Percentiles rank a stretch among this genome's conserved stretches.
phyloP scores from a whole-genome alignment of 495 filamentous ascomycete species.

The Aspergillus asperescens region DNA sequence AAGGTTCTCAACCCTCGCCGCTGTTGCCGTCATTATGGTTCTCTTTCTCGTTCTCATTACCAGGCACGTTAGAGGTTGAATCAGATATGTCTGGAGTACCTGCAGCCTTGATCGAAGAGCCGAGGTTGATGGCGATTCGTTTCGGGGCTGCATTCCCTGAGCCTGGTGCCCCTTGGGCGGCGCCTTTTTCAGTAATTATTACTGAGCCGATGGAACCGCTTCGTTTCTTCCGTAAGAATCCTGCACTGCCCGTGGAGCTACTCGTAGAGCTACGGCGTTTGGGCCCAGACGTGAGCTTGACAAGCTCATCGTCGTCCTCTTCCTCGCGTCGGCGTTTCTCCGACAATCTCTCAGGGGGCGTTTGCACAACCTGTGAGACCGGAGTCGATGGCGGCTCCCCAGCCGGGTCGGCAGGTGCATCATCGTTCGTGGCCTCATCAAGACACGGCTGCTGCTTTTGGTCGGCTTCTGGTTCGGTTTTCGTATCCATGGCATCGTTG shows the following conservation, averaged over 20 bases:
- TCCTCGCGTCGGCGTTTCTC: slow-evolving; percentile 91
- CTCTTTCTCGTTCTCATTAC: slow-evolving; percentile 41
- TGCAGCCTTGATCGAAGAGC: slow-evolving; percentile 21
- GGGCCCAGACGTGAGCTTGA: slow-evolving; percentile 59
- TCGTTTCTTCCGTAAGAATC: slow-evolving; percentile 39
- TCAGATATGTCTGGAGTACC: slow-evolving; percentile 14
- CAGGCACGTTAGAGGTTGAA: slow-evolving; percentile 15
- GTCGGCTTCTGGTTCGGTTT: slow-evolving; percentile 26
- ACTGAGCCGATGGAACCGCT: slow-evolving; percentile 33
- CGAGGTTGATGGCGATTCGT: slow-evolving; percentile 48
- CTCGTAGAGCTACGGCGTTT: slow-evolving; percentile 59
- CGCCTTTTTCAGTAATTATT: slow-evolving; percentile 28
- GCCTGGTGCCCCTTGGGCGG: slow-evolving; percentile 21
- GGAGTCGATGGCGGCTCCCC: slow-evolving; percentile 28
- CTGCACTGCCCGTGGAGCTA: slow-evolving; percentile 31
- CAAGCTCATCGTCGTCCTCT: slow-evolving; percentile 76
- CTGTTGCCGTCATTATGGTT: slow-evolving; percentile 30
- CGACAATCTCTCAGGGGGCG: slow-evolving; percentile 67
- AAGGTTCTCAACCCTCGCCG: slow-evolving; percentile 21
- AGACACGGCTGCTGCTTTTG: slow-evolving; percentile 15
- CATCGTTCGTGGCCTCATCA: slow-evolving; percentile 15
- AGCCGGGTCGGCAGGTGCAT: slow-evolving; percentile 18
- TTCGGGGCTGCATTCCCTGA: slow-evolving; percentile 37
- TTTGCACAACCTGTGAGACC: slow-evolving; percentile 30
- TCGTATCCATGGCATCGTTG: slow-evolving; percentile 54